These are phyloP conservation scores for Aspergillus sp. DNA, from an alignment of 2,329 filamentous ascomycete species.

Conservation along the genomic window DNA sequence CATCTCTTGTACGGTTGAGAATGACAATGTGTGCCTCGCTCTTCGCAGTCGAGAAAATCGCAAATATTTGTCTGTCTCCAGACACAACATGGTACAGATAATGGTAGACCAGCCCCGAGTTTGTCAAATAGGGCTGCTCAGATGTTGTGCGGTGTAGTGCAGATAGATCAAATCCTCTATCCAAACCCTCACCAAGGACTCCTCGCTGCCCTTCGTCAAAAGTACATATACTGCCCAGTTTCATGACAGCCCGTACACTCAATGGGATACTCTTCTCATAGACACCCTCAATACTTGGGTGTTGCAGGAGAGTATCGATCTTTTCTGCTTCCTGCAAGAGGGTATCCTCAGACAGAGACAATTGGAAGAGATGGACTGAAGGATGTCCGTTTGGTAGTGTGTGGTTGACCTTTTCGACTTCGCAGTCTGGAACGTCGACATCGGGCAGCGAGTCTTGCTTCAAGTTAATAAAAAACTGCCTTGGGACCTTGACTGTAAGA, in stretches of 20 bases:
- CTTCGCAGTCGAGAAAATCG: conserved; percentile 78
- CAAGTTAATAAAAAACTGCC: conserved; percentile 86
- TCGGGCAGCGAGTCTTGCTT: conserved; percentile 83
- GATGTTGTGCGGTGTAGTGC: conserved; percentile 64
- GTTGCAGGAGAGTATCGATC: conserved; percentile 77
- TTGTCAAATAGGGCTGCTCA: conserved; percentile 71
- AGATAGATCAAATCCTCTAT: conserved; percentile 85
- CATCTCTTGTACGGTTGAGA: conserved; percentile 75
- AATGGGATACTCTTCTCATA: conserved; percentile 93
- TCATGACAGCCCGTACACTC: conserved; percentile 78
- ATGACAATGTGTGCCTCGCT: conserved; percentile 81
- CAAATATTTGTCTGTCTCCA: conserved; percentile 89
- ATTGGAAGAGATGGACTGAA: conserved; percentile 88
- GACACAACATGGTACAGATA: conserved; percentile 90
- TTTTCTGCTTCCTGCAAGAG: conserved; percentile 83
- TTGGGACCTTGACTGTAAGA: conserved; percentile 81
- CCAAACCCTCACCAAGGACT: conserved; percentile 85
- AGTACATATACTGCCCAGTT: conserved; percentile 84
- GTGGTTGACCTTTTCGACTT: conserved; percentile 88
- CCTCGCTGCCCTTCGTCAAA: conserved; percentile 89
- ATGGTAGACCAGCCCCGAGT: conserved; percentile 72
- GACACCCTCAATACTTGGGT: conserved; percentile 91
- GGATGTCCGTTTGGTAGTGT: conserved; percentile 92
- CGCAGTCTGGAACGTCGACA: conserved; percentile 78
- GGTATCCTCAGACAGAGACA: conserved; percentile 81